Percentiles rank a stretch among this genome's conserved stretches.
Evolutionary conservation across 192 early-diverging fungal genomes (phyloP).

Genomic region (Coemansia sp.): DNA sequence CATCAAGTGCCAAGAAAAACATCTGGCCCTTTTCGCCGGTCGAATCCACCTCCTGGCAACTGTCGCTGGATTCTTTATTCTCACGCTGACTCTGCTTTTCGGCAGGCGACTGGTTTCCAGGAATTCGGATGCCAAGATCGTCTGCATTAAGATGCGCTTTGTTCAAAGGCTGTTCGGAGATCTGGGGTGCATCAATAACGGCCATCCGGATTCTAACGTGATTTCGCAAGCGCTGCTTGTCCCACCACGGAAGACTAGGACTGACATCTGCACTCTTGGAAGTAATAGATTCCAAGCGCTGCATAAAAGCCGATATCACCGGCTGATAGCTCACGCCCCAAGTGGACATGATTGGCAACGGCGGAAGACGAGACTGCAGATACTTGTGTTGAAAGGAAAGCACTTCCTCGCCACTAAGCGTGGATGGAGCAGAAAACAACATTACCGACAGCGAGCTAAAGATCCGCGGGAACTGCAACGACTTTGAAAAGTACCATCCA

Average conservation of each 20-base stretch:
- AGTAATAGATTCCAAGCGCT: slow-evolving; percentile 51
- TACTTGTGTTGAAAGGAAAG: slow-evolving; percentile 18
- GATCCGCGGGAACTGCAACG: slow-evolving; percentile 52
- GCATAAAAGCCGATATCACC: slow-evolving; percentile 54
- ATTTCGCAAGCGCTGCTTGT: slow-evolving; percentile 54
- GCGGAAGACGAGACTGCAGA: slow-evolving; percentile 24
- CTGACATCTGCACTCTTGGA: slow-evolving; percentile 54
- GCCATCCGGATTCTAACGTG: slow-evolving; percentile 49
- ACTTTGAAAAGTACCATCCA: slow-evolving; percentile 52
- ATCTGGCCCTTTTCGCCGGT: slow-evolving; percentile 41
- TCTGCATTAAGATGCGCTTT: neutral
- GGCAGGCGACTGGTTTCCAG: neutral
- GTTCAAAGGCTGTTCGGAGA: neutral
- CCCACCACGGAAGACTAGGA: slow-evolving; percentile 57
- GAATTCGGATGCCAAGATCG: slow-evolving; percentile 1
- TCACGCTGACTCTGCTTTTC: slow-evolving; percentile 2
- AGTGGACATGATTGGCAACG: slow-evolving; percentile 51
- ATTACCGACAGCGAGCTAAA: slow-evolving; percentile 44
- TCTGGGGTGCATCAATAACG: slow-evolving; percentile 33
- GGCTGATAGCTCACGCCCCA: slow-evolving; percentile 57
- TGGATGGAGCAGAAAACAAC: slow-evolving; percentile 39
- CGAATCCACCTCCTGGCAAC: neutral
- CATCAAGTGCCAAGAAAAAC: slow-evolving; percentile 53
- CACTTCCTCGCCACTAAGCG: neutral
- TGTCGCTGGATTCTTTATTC: neutral